Evolutionary conservation across 2,329 filamentous ascomycete genomes (phyloP), one percentile per base, ranked within the genome.

Genomic region (Didymella keratinophila): DNA sequence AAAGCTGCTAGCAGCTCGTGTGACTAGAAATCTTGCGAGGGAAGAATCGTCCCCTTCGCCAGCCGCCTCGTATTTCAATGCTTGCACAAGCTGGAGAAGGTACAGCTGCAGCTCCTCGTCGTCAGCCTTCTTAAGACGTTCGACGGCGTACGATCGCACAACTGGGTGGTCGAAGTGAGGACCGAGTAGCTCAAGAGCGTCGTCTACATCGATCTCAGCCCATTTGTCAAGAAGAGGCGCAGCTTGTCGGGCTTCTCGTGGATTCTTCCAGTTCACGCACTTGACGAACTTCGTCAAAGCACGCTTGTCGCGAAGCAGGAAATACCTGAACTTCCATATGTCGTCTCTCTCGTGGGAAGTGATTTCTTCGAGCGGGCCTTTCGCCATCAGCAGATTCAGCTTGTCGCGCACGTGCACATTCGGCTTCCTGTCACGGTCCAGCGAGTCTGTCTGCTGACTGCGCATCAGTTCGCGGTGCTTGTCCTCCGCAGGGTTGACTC

Each of bases 271-370:
- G 66, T 96, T 93, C 37, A 97, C 94, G 0, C 94, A 97, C 76
- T 98, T 99, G 75, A 98, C 92, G 68, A 99, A 96, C 71, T 99
- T 99, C 32, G 94, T 99, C 57, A 98, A 82, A 2, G 94, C 81
- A 54, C 80, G 75, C 67, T 99, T 99, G 75, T 99, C 93, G 56
- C 93, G 86, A 1, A 93, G 95, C 21, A 99, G 79, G 75, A 97
- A 94, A 76, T 98, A 96, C 58, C 95, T 86, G 79, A 98, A 99
- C 70, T 96, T 95, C 96, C 96, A 99, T 20, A 99, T 87, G 50
- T 97, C 83, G 76, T 99, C 95, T 72, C 96, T 96, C 76, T 99
- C 95, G 74, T 97, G 93, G 0, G 92, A 87, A 1, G 88, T 92
- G 23, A 99, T 82, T 46, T 91, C 86, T 62, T 97, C 93, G 0